Evolutionary conservation across 2,329 filamentous ascomycete genomes (phyloP).

Genomic region (Trichoderma oligosporum): DNA sequence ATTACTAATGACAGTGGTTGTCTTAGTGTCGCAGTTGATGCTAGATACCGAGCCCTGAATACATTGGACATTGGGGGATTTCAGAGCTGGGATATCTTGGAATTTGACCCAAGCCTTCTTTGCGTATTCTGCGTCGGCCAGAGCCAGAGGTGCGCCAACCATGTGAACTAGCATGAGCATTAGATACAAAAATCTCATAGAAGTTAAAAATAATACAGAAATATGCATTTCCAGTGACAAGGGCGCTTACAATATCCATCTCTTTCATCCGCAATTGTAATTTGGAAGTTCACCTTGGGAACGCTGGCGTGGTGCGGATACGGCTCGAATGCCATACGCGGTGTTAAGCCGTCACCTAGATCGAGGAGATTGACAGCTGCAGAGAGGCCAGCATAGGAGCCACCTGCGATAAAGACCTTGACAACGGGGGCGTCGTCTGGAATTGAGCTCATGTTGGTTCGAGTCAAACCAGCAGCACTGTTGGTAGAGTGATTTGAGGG

Average conservation of each 20-base stretch:
- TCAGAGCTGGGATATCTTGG: slow-evolving; percentile 62
- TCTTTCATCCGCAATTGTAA: slow-evolving; percentile 74
- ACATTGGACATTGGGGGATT: slow-evolving; percentile 57
- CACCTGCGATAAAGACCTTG: slow-evolving; percentile 64
- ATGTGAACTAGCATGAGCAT: slow-evolving; percentile 58
- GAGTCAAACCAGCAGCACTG: neutral
- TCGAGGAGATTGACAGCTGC: slow-evolving; percentile 65
- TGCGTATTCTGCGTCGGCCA: slow-evolving; percentile 61
- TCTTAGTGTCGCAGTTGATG: slow-evolving; percentile 58
- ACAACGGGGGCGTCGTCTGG: slow-evolving; percentile 36
- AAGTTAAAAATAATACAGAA: neutral
- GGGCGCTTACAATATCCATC: slow-evolving; percentile 82
- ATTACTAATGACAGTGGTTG: slow-evolving; percentile 52
- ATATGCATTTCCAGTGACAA: too few relatives aligned
- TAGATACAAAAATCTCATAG: neutral
- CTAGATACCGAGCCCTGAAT: slow-evolving; percentile 61
- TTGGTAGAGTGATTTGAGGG: neutral
- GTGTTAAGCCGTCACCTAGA: slow-evolving; percentile 53
- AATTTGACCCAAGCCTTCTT: slow-evolving; percentile 68
- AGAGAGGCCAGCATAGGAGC: slow-evolving; percentile 68
- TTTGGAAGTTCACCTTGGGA: slow-evolving; percentile 55
- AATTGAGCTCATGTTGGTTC: slow-evolving; percentile 31
- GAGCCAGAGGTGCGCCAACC: slow-evolving; percentile 70
- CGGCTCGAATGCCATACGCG: slow-evolving; percentile 42
- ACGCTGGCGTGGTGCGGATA: slow-evolving; percentile 40